phyloP scores from a whole-genome alignment of 2,329 filamentous ascomycete genomes.

The Xylaria sp. region DNA sequence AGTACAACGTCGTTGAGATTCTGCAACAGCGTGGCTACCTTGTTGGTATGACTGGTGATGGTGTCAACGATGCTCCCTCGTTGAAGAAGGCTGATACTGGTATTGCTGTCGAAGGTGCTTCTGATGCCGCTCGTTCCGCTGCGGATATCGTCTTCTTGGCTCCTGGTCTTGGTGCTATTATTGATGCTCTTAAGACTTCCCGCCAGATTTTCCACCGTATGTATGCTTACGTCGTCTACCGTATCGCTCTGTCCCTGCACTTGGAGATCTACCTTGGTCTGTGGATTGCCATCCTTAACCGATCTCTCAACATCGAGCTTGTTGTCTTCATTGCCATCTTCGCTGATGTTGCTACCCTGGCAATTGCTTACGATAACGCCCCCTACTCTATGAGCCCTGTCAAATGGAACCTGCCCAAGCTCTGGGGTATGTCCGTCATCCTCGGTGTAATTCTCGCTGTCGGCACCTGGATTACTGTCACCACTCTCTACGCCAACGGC shows the following conservation, averaged over 20 bases:
- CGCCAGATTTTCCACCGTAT: slow-evolving; percentile 96
- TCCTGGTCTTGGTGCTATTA: slow-evolving; percentile 88
- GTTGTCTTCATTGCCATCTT: slow-evolving; percentile 96
- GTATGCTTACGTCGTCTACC: slow-evolving; percentile 95
- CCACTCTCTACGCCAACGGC: slow-evolving; percentile 73
- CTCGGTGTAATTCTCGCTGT: slow-evolving; percentile 81
- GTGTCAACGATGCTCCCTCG: slow-evolving; percentile 92
- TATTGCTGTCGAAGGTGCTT: slow-evolving; percentile 92
- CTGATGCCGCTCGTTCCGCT: slow-evolving; percentile 87
- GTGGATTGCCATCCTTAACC: slow-evolving; percentile 89
- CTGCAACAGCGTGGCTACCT: slow-evolving; percentile 92
- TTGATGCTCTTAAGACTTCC: slow-evolving; percentile 89
- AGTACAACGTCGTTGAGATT: slow-evolving; percentile 93
- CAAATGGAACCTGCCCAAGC: slow-evolving; percentile 94
- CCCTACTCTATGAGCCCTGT: slow-evolving; percentile 85
- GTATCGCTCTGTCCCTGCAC: slow-evolving; percentile 90
- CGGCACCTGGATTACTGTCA: slow-evolving; percentile 88
- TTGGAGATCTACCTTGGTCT: slow-evolving; percentile 90
- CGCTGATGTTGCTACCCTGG: slow-evolving; percentile 88
- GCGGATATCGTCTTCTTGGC: slow-evolving; percentile 94
- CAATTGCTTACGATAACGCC: slow-evolving; percentile 92
- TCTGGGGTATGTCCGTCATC: slow-evolving; percentile 90
- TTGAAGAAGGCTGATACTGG: slow-evolving; percentile 96
- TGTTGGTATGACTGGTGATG: slow-evolving; percentile 95
- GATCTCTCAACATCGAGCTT: slow-evolving; percentile 81